Base-by-base conservation (phyloP, 2,329 filamentous ascomycete genomes). In the Zalaria sp. region DNA sequence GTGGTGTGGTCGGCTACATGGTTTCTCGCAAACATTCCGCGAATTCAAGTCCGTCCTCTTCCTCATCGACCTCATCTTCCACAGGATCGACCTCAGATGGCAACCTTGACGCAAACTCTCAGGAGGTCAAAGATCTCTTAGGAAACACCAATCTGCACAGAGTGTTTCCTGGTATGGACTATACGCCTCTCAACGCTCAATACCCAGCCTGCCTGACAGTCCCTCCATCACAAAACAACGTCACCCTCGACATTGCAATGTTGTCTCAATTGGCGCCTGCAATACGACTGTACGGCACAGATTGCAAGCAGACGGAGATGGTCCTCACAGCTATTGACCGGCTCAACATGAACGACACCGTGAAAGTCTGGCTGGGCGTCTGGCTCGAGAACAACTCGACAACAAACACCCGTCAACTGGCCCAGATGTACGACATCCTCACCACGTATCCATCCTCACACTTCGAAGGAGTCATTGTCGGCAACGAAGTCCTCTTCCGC, bases 291-390 rank as follows among this genome's bases (percentile, higher is more conserved):
- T 96, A 96, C 58, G 89, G 89, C 39, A 96, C 86, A 8, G 89
- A 96, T 64, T 96, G 89, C 71, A 95, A 95, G 62, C 89, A 96
- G 63, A 96, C 89, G 0, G 76, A 94, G 60, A 91, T 96, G 83
- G 76, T 93, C 1, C 67, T 96, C 5, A 80, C 91, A 53, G 80
- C 88, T 18, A 81, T 96, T 51, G 70, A 83, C 43, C 72, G 72
- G 39, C 71, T 96, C 8, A 70, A 81, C 40, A 65, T 95, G 51
- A 67, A 61, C 27, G 72, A 82, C 42, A 70, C 75, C 43, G 77
- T 93, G 67, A 93, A 93, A 60, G 69, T 96, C 47, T 96, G 89
- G 89, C 68, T 96, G 36, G 89, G 89, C 10, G 88, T 96, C 3
- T 95, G 88, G 85, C 81, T 93, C 47, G 87, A 91, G 56, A 72